Evolutionary conservation across 139 green algal species (phyloP).

Genomic region (Tetratostichococcus sp.): DNA sequence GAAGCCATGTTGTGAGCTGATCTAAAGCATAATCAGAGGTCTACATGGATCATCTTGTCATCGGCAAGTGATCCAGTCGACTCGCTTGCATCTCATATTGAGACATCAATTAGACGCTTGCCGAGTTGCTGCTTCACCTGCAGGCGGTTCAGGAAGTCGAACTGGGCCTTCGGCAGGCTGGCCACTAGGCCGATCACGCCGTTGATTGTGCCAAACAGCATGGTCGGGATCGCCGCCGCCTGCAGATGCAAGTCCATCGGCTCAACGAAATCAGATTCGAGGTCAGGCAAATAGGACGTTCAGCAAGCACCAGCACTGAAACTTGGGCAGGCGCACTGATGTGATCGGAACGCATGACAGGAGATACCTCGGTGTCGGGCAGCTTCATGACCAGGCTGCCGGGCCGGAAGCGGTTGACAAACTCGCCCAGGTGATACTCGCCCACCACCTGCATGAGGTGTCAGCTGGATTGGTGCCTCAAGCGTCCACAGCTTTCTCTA

Average conservation of each 20-base stretch:
- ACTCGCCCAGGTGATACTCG: slow-evolving; percentile 87
- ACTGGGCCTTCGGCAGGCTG: slow-evolving; percentile 64
- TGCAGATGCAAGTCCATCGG: no score
- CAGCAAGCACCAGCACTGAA: no score
- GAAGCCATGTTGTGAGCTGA: no score
- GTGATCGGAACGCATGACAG: no score
- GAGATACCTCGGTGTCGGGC: slow-evolving; percentile 77
- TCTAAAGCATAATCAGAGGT: no score
- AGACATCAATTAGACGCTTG: not conserved
- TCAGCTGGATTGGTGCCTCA: not conserved
- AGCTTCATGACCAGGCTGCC: slow-evolving; percentile 94
- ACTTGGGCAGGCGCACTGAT: no score
- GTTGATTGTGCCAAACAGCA: slow-evolving; percentile 87
- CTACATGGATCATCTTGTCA: no score
- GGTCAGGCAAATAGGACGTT: no score
- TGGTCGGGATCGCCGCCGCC: slow-evolving; percentile 59
- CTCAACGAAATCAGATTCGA: no score
- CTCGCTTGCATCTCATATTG: no score
- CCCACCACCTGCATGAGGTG: slow-evolving; percentile 56
- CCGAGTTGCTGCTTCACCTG: slow-evolving; percentile 33
- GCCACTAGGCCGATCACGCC: slow-evolving; percentile 89
- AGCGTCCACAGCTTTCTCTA: no score
- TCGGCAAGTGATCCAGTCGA: no score
- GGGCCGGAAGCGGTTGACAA: slow-evolving; percentile 86
- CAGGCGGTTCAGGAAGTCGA: slow-evolving; percentile 62